These are phyloP conservation scores for Obelidium mucronatum DNA, from an alignment of 192 early-diverging fungal species.

Conservation along the genomic window DNA sequence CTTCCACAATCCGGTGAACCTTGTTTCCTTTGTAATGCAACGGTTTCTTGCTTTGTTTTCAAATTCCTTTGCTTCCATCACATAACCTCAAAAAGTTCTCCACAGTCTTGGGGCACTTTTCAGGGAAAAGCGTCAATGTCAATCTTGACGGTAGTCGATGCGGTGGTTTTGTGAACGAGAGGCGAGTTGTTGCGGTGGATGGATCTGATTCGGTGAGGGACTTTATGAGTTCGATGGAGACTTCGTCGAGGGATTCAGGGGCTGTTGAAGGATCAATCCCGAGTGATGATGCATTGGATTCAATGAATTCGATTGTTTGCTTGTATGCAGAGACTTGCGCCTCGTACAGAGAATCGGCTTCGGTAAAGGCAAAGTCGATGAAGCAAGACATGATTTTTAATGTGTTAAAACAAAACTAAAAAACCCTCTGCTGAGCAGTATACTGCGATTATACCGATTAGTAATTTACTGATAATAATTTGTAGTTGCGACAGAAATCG, in stretches of 20 bases:
- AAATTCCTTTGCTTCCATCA: constrained; percentile 77
- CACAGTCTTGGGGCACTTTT: constrained; percentile 75
- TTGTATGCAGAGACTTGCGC: neutral
- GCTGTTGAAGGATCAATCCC: neutral
- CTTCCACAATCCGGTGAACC: constrained; percentile 71
- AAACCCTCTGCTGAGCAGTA: too few relatives aligned
- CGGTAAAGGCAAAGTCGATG: neutral
- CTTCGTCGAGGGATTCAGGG: constrained; percentile 2
- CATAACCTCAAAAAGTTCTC: constrained; percentile 79
- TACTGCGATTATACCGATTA: too few relatives aligned
- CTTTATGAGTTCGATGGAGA: constrained; percentile 8
- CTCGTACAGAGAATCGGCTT: neutral
- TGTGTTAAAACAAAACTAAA: too few relatives aligned
- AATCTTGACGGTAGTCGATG: constrained; percentile 70
- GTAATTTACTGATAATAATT: constrained; percentile 21
- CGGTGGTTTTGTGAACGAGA: constrained; percentile 17
- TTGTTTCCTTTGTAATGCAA: constrained; percentile 79
- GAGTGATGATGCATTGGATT: neutral
- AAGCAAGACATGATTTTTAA: too few relatives aligned
- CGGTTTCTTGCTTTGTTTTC: constrained; percentile 70
- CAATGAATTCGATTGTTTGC: neutral
- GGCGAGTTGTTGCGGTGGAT: constrained; percentile 10
- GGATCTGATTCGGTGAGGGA: constrained; percentile 1
- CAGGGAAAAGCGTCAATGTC: constrained; percentile 66
- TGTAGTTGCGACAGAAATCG: neutral